These are phyloP conservation scores for Cercospora sojina DNA, from an alignment of 2,329 filamentous ascomycete species.

Conservation along the genomic window DNA sequence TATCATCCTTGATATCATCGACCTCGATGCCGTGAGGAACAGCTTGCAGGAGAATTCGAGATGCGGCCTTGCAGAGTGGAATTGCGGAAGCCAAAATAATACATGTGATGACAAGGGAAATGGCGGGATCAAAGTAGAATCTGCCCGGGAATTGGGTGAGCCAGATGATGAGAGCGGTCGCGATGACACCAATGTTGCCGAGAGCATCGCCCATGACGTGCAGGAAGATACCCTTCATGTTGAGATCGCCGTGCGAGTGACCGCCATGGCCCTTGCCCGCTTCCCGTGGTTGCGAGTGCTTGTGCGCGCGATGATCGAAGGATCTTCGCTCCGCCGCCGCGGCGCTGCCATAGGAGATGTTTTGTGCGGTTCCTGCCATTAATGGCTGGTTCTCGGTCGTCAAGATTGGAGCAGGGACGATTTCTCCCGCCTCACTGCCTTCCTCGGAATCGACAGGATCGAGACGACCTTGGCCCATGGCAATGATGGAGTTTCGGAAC, in stretches of 20 bases:
- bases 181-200: slow-evolving; percentile 82
- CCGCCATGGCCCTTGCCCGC: slow-evolving; percentile 54
- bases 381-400: slow-evolving; percentile 17
- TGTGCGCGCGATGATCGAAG: slow-evolving; percentile 57
- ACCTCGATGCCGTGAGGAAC: slow-evolving; percentile 86
- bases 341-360: slow-evolving; percentile 32
- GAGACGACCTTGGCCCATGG: slow-evolving; percentile 61
- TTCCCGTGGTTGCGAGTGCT: slow-evolving; percentile 75
- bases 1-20: slow-evolving; percentile 89
- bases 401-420: slow-evolving; percentile 16
- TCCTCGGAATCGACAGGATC: slow-evolving; percentile 57
- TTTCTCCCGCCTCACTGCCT: slow-evolving; percentile 49
- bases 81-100: slow-evolving; percentile 71
- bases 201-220: slow-evolving; percentile 78
- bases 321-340: slow-evolving; percentile 32
- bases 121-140: slow-evolving; percentile 84
- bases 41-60: slow-evolving; percentile 88
- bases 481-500: slow-evolving; percentile 89
- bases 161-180: slow-evolving; percentile 86
- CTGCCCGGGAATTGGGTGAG: slow-evolving; percentile 77
- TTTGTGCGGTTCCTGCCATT: slow-evolving; percentile 37
- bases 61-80: slow-evolving; percentile 74
- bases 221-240: slow-evolving; percentile 78
- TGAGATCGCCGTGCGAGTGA: slow-evolving; percentile 83
- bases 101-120: slow-evolving; percentile 90